Base-by-base conservation (phyloP, 768 basidiomycete species). In the Amanita rubescens region DNA sequence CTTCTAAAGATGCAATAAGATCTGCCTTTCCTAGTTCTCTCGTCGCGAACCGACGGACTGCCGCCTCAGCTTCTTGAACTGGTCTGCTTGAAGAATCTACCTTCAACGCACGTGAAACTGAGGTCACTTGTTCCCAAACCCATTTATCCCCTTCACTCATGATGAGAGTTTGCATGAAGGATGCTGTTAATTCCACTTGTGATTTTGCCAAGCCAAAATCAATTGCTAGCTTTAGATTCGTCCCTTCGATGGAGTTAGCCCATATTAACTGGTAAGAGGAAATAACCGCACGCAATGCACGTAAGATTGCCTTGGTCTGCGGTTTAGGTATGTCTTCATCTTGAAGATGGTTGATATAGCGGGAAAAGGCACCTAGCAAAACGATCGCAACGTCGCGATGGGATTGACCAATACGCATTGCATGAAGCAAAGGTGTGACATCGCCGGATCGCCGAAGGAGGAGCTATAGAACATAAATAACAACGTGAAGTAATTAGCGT, bases 111-210 rank as follows among this genome's bases (percentile, higher is more conserved):
- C 85, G 77, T 0, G 82, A 77, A 51, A 94, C 72, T 43, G 80
- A 81, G 15, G 79, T 75, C 3, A 84, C 78, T 55, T 92, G 81
- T 2, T 81, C 76, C 54, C 73, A 73, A n/a, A 98, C 79, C 90
- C 91, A 96, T 57, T 81, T 78, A 59, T 94, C 90, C 14, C 94
- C 94, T 73, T 96, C 94, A 53, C 89, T 92, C 94, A 97, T 97
- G 59, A 98, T 82, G 33, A 97, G 72, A 14, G 92, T 92, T 70
- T 98, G 94, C 61, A 98, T 73, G 68, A 94, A 97, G 0, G 90
- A 93, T 3, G 94, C 89, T 47, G 90, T 87, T 42, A 98, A 76
- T 62, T 90, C 85, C 56, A 81, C 87, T 64, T 91, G 87, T 0
- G 84, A 82, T 61, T 81, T 84, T 57, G 87, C 79, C 38, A 95